A percentile compares a stretch with the other conserved stretches of the same genome.
Conservation (phyloP, 306 rosid species). For the Begonia peltatifolia region DNA sequence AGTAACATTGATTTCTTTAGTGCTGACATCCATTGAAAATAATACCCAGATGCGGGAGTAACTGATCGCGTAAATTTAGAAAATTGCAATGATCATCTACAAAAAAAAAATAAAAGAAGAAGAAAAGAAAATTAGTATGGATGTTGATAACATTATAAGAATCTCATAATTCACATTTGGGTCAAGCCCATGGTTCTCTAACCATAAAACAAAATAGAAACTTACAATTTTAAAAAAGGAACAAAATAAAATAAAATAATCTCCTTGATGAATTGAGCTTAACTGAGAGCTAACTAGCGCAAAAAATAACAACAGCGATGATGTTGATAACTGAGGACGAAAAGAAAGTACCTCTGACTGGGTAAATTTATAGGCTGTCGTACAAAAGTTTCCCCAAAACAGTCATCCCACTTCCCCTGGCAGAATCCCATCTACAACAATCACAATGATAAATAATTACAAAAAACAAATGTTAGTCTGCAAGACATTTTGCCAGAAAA, state of each 20-base stretch:
- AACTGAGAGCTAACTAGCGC: too few relatives aligned
- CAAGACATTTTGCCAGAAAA: background rate
- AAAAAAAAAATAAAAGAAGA: too few relatives aligned
- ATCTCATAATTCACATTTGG: constrained; percentile 47
- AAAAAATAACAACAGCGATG: background rate
- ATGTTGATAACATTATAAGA: too few relatives aligned
- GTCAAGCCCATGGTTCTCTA: constrained; percentile 82
- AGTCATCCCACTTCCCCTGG: constrained; percentile 43
- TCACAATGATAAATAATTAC: too few relatives aligned
- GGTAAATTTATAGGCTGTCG: too few relatives aligned
- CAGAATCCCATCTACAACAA: too few relatives aligned
- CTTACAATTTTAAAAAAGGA: constrained; percentile 12
- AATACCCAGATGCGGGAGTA: too few relatives aligned
- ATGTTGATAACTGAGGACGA: background rate
- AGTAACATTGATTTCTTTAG: constrained; percentile 18
- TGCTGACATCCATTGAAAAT: constrained; percentile 23
- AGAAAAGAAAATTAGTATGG: too few relatives aligned
- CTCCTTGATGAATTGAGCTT: too few relatives aligned
- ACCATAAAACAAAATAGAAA: constrained; percentile 41
- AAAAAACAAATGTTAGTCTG: background rate
- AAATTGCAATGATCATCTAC: too few relatives aligned
- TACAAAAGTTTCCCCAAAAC: constrained; percentile 83
- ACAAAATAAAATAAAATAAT: background rate
- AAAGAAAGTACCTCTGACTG: too few relatives aligned
- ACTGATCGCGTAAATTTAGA: too few relatives aligned